Evolutionary conservation across 2,329 filamentous ascomycete species (phyloP).

Genomic region (Myriosclerotinia curreyana): DNA sequence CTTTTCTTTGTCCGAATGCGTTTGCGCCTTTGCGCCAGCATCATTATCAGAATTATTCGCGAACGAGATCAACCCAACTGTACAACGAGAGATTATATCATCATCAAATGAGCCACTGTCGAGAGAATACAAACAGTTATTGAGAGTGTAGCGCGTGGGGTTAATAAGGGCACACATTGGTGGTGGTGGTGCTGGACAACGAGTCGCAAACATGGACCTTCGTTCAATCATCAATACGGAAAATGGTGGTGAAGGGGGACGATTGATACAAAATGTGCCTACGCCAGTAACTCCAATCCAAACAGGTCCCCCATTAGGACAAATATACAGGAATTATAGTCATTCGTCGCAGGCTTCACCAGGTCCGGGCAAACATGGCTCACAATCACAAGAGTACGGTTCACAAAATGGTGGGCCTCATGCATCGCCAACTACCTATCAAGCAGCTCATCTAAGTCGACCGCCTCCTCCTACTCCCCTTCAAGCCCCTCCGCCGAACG

Average conservation of each 20-base stretch:
- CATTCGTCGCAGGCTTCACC: constrained; percentile 36
- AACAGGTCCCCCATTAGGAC: constrained; percentile 29
- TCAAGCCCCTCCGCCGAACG: constrained; percentile 42
- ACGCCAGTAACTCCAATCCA: constrained; percentile 39
- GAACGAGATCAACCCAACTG: constrained; percentile 21
- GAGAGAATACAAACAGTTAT: constrained; percentile 21
- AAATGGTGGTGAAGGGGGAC: constrained; percentile 35
- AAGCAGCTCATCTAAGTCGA: constrained; percentile 35
- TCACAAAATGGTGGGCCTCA: constrained; percentile 33
- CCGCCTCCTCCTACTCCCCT: constrained; percentile 43
- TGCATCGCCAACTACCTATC: constrained; percentile 39
- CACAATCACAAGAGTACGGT: constrained; percentile 37
- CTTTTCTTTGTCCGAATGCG: constrained; percentile 29
- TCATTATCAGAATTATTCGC: constrained; percentile 21
- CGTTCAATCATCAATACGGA: constrained; percentile 51
- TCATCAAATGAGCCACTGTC: constrained; percentile 32
- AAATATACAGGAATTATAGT: constrained; percentile 38
- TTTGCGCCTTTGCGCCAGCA: constrained; percentile 37
- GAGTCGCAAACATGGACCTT: constrained; percentile 47
- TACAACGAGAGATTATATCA: constrained; percentile 15
- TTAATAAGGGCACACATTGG: constrained; percentile 23
- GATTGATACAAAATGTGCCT: constrained; percentile 34
- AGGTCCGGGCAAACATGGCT: constrained; percentile 35
- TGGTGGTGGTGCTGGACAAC: constrained; percentile 30
- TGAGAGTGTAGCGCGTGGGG: constrained; percentile 30